Evolutionary conservation across 1,284 basidiomycete species (phyloP).

Genomic region (Polyporus tsugae): DNA sequence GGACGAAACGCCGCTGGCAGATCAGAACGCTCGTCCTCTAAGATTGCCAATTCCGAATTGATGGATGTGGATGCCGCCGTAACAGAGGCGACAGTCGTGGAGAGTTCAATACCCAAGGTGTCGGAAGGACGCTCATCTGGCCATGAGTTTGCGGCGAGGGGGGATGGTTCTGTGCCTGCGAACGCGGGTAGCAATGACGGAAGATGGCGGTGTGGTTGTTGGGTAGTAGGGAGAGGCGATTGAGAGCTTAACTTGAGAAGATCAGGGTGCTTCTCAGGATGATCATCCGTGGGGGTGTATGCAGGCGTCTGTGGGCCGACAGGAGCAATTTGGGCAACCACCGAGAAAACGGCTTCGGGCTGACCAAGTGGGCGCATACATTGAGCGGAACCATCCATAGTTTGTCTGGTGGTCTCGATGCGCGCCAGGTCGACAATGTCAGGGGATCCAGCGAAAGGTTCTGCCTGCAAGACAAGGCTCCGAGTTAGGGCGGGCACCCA

Average conservation of each 20-base stretch:
- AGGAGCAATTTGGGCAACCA: background rate
- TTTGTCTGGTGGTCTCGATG: background rate
- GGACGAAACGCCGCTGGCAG: background rate
- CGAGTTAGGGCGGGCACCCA: background rate
- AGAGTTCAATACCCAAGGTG: background rate
- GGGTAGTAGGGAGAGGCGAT: background rate
- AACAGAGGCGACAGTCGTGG: background rate
- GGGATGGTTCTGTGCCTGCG: background rate
- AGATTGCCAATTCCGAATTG: background rate
- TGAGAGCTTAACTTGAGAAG: background rate
- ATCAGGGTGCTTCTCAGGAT: background rate
- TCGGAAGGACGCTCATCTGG: background rate
- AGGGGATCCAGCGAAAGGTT: background rate
- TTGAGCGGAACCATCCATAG: background rate
- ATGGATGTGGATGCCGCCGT: background rate
- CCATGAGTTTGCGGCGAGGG: background rate
- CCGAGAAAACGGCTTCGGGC: background rate
- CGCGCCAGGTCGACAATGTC: background rate
- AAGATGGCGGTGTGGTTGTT: background rate
- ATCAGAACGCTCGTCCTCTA: background rate
- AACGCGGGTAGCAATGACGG: background rate
- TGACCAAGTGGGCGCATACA: constrained; percentile 3
- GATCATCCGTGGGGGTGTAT: constrained; percentile 1
- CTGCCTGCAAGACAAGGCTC: background rate
- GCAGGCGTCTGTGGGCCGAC: background rate